Base-by-base conservation (phyloP, 371 early-diverging fungal genomes). In the Apophysomyces trapeziformis region DNA sequence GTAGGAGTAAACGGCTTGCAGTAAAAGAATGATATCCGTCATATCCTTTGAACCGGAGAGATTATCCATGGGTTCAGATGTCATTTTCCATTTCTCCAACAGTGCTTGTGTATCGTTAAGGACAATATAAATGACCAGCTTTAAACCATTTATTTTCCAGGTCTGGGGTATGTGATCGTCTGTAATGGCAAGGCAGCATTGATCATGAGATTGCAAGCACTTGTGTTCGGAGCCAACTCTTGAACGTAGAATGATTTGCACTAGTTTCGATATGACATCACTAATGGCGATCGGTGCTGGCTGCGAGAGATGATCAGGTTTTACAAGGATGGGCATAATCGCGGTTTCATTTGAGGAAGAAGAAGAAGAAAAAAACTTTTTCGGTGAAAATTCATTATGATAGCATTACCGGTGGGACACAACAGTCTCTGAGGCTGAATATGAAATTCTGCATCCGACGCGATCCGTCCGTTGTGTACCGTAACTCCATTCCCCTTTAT, bases 1-100 rank as follows among this genome's bases (percentile, higher is more conserved):
- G 62, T 87, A 78, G 37, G 88, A 85, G 73, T 88, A 89, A 13
- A 87, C 79, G 14, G 89, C 81, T 65, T 89, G 88, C 32, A 83
- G 68, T 38, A 89, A 66, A 1, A 89, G 77, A 9, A 89, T 85
- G 21, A 85, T 66, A 47, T 88, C 85, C 37, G 84, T 81, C 26
- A 77, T 65, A 60, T 77, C 77, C 63, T 44, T 57, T 14, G 63
- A 58, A 35, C 63, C 37, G 32, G 18, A 47, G 14, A 18, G 12
- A 12, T 61, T 11, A 36, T 32, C 11, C 7, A 58, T 32, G 13
- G 63, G 47, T 43, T 73, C 73, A 26, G 69, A 26, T 35, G 64
- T 60, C 32, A 66, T 61, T 14, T 60, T 61, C 68, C 69, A 72
- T 1, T 67, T 65, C 46, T 72, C 72, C 38, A 72, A 21, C 21